Evolutionary conservation across 2,329 filamentous ascomycete species (phyloP).

Genomic region (Lomentospora prolificans): DNA sequence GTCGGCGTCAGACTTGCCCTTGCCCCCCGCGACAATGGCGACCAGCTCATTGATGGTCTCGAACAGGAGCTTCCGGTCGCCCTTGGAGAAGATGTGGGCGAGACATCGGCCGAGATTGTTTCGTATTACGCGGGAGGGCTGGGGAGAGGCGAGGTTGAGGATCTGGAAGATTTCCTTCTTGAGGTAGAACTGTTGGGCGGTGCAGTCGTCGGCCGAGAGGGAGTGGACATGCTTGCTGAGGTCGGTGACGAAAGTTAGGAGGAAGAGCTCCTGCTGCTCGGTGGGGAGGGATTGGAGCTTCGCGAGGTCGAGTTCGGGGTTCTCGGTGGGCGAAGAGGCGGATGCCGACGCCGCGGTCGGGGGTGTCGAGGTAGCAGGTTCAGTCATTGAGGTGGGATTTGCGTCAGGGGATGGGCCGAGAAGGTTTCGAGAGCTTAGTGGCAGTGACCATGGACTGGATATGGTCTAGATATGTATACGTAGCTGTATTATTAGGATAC

Average conservation of each 20-base stretch:
- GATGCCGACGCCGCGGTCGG: constrained; percentile 22
- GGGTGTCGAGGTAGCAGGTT: constrained; percentile 25
- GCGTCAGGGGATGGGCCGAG: constrained; percentile 7
- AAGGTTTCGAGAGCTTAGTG: background rate
- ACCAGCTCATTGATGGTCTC: constrained; percentile 89
- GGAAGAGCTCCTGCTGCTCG: constrained; percentile 92
- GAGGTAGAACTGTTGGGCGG: constrained; percentile 79
- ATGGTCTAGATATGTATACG: background rate
- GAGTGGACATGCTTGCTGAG: constrained; percentile 70
- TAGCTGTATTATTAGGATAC: background rate
- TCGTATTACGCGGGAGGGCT: constrained; percentile 78
- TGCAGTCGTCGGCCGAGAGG: constrained; percentile 70
- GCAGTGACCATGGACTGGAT: background rate
- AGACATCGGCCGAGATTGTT: constrained; percentile 83
- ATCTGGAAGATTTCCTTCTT: constrained; percentile 94
- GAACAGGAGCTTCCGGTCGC: constrained; percentile 84
- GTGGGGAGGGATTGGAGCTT: constrained; percentile 84
- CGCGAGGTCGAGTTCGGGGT: constrained; percentile 75
- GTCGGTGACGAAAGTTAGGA: constrained; percentile 79
- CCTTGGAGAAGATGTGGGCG: constrained; percentile 69
- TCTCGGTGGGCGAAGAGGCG: constrained; percentile 31
- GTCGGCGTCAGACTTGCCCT: constrained; percentile 66
- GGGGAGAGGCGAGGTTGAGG: constrained; percentile 69
- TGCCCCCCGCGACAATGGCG: constrained; percentile 60
- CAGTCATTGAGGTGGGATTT: constrained; percentile 18